Conservation (phyloP, 2,329 filamentous ascomycete species). For the Cytospora piceicola region DNA sequence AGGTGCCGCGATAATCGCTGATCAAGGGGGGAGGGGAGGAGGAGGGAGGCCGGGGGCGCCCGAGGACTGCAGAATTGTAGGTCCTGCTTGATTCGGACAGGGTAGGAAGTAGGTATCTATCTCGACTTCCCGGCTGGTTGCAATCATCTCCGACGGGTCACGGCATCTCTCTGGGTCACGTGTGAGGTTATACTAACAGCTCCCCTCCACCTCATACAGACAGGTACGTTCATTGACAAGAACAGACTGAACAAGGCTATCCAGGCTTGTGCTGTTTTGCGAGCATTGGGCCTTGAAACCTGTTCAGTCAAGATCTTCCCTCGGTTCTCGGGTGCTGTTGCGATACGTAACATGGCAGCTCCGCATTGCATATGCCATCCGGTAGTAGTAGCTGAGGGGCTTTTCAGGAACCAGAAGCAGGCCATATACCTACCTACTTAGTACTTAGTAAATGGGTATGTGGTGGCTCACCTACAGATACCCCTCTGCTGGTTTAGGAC, state of each 20-base stretch:
- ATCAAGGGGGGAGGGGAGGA: too few species aligned
- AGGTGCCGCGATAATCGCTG: too few species aligned
- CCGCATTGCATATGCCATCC: constrained; percentile 5
- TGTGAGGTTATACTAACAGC: not conserved
- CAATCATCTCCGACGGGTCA: not conserved
- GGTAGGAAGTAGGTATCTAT: not conserved
- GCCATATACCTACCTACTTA: too few species aligned
- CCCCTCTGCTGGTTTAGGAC: not conserved
- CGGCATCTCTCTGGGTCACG: not conserved
- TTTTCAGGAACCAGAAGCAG: not conserved
- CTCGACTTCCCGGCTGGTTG: not conserved
- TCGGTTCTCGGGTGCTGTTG: constrained; percentile 23
- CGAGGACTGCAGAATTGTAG: too few species aligned
- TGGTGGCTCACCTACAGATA: not conserved
- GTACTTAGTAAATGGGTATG: not conserved
- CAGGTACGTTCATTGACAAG: not conserved
- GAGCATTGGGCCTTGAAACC: constrained; percentile 2
- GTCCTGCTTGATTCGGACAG: not conserved
- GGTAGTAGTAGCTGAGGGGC: not conserved
- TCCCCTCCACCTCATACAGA: not conserved
- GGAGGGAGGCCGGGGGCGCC: too few species aligned
- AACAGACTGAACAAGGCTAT: not conserved
- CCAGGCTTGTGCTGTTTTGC: not conserved
- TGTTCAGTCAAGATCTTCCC: constrained; percentile 11
- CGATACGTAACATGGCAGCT: constrained; percentile 21